Conservation (phyloP, 2,329 filamentous ascomycete species). For the Trichoderma arundinaceum region DNA sequence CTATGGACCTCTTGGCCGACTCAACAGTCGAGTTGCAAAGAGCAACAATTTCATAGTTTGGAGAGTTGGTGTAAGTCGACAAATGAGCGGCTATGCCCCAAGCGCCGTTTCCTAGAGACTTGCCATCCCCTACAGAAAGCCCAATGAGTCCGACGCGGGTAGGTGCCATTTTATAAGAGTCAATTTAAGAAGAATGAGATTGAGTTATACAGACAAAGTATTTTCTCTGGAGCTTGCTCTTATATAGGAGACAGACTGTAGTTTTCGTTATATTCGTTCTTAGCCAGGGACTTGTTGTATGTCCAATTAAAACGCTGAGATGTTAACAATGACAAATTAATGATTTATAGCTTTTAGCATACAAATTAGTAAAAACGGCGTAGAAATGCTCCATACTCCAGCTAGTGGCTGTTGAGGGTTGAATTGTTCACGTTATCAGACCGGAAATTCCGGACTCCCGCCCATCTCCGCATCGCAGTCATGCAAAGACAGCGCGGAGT, state of each 20-base stretch:
- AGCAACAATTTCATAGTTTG: conserved; percentile 53
- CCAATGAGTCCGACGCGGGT: conserved; percentile 37
- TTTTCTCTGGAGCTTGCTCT: too few species aligned
- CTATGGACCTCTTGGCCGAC: conserved; percentile 50
- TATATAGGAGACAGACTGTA: neutral
- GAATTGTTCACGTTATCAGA: neutral
- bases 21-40: conserved; percentile 54
- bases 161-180: conserved; percentile 31
- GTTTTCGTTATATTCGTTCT: neutral
- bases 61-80: conserved; percentile 45
- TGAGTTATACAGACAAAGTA: neutral
- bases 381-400: neutral
- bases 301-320: neutral
- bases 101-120: conserved; percentile 30
- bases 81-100: conserved; percentile 62
- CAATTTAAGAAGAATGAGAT: neutral
- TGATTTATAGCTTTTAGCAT: neutral
- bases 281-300: neutral
- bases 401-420: neutral
- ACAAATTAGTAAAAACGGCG: neutral
- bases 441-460: neutral
- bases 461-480: neutral
- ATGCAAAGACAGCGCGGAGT: neutral
- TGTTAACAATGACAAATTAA: conserved; percentile 7
- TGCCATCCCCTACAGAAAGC: conserved; percentile 15